Conservation (phyloP, 768 basidiomycete genomes). For the Stropharia rugosoannulata region DNA sequence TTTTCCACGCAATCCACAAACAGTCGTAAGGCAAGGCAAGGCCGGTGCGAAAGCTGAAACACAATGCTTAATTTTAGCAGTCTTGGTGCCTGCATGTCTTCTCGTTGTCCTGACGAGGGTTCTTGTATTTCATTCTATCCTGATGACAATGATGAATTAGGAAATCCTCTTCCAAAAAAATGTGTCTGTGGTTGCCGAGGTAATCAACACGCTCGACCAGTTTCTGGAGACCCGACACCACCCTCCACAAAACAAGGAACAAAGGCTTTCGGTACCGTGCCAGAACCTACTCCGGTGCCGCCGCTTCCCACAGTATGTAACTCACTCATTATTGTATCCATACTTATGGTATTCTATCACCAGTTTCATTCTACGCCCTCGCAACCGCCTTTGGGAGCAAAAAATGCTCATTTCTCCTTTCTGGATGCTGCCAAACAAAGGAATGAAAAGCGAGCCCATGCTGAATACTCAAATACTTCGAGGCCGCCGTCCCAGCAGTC, state of each 20-base stretch:
- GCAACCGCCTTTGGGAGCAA: too few species aligned
- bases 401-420: too few species aligned
- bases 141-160: not conserved
- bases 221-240: not conserved
- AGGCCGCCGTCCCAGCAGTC: too few species aligned
- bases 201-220: not conserved
- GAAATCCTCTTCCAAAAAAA: not conserved
- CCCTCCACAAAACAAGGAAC: not conserved
- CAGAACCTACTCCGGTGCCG: not conserved
- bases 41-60: not conserved
- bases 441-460: too few species aligned
- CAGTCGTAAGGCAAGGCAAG: not conserved
- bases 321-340: too few species aligned
- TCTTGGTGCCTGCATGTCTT: not conserved
- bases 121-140: not conserved
- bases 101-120: not conserved
- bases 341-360: too few species aligned
- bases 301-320: too few species aligned
- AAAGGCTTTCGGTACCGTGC: not conserved
- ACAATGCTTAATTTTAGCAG: not conserved
- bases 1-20: not conserved
- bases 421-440: too few species aligned
- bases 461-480: too few species aligned
- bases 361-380: too few species aligned
- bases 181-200: slow-evolving; percentile 6